These are phyloP conservation scores for Francoa sonchifolia DNA, from an alignment of 441 rosid species.

Conservation along the genomic window DNA sequence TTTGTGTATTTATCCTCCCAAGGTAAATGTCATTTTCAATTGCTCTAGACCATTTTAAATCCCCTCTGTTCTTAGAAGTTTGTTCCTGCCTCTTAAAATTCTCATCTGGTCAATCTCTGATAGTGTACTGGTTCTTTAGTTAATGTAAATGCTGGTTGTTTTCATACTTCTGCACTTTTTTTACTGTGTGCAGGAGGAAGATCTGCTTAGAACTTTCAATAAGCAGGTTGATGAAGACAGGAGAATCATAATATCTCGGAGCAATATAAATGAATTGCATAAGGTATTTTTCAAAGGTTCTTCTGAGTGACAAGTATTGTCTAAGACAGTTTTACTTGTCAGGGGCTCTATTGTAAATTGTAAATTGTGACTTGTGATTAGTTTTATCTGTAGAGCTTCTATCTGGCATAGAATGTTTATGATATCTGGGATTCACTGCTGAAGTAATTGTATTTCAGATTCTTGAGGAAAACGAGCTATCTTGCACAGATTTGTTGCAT, in stretches of 20 bases:
- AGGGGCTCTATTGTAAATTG: no score
- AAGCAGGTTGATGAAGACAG: slow-evolving; percentile 90
- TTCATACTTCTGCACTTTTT: slow-evolving; percentile 3
- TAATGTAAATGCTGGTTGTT: neutral
- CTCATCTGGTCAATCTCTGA: no score
- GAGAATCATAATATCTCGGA: slow-evolving; percentile 66
- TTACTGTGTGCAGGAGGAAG: slow-evolving; percentile 57
- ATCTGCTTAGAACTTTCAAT: slow-evolving; percentile 50
- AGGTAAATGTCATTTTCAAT: slow-evolving; percentile 28
- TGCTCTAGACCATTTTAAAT: neutral
- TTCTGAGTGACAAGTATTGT: slow-evolving; percentile 2
- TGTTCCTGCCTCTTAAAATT: no score
- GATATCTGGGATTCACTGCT: slow-evolving; percentile 8
- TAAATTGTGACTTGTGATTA: no score
- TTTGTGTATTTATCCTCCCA: slow-evolving; percentile 53
- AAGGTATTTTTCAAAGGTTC: slow-evolving; percentile 43
- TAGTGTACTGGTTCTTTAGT: neutral
- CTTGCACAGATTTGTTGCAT: slow-evolving; percentile 58
- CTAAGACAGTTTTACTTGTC: no score
- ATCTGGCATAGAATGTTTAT: neutral
- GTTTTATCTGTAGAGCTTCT: neutral
- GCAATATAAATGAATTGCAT: slow-evolving; percentile 72
- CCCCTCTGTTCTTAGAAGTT: no score
- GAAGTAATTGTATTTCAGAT: slow-evolving; percentile 37
- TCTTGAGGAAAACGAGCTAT: slow-evolving; percentile 77